phyloP scores from a whole-genome alignment of 805 yeast species.

The Clavispora carvajalis region DNA sequence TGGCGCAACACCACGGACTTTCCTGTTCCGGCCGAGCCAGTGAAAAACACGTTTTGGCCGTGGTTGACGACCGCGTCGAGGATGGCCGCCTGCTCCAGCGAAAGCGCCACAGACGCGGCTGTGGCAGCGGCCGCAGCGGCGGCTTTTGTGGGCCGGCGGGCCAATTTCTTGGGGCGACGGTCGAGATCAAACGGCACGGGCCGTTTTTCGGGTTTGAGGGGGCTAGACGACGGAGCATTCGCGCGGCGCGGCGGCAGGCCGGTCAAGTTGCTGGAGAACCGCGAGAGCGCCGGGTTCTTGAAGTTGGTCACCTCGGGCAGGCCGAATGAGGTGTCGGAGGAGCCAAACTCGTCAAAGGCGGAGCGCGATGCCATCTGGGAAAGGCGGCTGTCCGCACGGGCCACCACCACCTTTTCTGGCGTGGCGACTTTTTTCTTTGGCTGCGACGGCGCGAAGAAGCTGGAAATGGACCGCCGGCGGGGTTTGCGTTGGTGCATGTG shows the following conservation, averaged over 20 bases:
- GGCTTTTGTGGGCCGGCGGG: slow-evolving; percentile 8
- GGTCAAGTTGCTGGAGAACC: slow-evolving; percentile 5
- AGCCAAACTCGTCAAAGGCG: slow-evolving; percentile 14
- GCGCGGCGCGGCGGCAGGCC: slow-evolving; percentile 16
- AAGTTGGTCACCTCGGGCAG: slow-evolving; percentile 35
- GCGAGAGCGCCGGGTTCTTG: slow-evolving; percentile 25
- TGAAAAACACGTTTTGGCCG: slow-evolving; percentile 75
- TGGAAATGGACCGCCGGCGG: slow-evolving; percentile 23
- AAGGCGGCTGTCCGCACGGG: slow-evolving; percentile 3
- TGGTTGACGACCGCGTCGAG: slow-evolving; percentile 46
- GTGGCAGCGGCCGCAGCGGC: background rate
- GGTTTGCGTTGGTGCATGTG: slow-evolving; percentile 1
- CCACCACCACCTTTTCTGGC: slow-evolving; percentile 2
- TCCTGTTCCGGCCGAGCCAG: slow-evolving; percentile 99
- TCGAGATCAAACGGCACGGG: slow-evolving; percentile 17
- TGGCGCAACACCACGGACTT: slow-evolving; percentile 78
- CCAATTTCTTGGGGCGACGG: slow-evolving; percentile 20
- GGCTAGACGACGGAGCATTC: slow-evolving; percentile 4
- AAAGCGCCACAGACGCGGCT: slow-evolving; percentile 12
- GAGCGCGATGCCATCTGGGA: slow-evolving; percentile 8
- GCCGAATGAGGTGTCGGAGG: slow-evolving; percentile 32
- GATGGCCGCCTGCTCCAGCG: slow-evolving; percentile 44
- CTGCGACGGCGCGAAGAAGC: slow-evolving; percentile 18
- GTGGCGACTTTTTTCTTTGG: slow-evolving; percentile 1
- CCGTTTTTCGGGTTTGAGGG: slow-evolving; percentile 16